Conservation (phyloP, 2,329 filamentous ascomycete genomes). For the Akanthomyces lecanii region DNA sequence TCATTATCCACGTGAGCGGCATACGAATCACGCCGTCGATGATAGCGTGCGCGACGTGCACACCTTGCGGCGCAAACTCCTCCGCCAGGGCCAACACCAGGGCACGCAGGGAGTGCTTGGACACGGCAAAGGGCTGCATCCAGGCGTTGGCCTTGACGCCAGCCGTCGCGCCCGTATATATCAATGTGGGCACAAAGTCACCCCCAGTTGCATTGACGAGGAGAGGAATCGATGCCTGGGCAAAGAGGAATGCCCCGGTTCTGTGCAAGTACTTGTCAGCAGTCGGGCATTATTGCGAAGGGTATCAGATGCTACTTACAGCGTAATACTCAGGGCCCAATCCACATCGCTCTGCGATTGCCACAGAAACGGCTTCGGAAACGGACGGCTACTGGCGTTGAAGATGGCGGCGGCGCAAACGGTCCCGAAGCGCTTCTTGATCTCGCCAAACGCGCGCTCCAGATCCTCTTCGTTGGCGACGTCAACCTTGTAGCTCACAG, state of each 20-base stretch:
- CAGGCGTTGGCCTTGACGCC: constrained; percentile 17
- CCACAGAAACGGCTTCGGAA: constrained; percentile 18
- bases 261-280: background rate
- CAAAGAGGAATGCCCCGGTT: constrained; percentile 14
- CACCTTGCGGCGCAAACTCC: constrained; percentile 15
- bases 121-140: constrained; percentile 14
- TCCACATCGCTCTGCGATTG: constrained; percentile 8
- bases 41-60: constrained; percentile 17
- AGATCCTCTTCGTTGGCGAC: constrained; percentile 1
- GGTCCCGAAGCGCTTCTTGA: constrained; percentile 1
- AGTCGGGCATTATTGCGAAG: background rate
- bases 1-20: constrained; percentile 16
- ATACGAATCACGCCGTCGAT: constrained; percentile 17
- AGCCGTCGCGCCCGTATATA: constrained; percentile 16
- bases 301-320: background rate
- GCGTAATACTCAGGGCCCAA: constrained; percentile 4
- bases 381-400: constrained; percentile 17
- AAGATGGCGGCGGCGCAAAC: constrained; percentile 13
- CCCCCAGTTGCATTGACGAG: background rate
- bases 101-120: constrained; percentile 14
- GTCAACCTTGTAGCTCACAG: constrained; percentile 12
- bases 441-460: constrained; percentile 2
- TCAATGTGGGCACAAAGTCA: constrained; percentile 3
- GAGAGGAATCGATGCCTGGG: constrained; percentile 9
- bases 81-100: background rate